phyloP scores from a whole-genome alignment of 805 yeast genomes.

The Teunomyces stri region DNA sequence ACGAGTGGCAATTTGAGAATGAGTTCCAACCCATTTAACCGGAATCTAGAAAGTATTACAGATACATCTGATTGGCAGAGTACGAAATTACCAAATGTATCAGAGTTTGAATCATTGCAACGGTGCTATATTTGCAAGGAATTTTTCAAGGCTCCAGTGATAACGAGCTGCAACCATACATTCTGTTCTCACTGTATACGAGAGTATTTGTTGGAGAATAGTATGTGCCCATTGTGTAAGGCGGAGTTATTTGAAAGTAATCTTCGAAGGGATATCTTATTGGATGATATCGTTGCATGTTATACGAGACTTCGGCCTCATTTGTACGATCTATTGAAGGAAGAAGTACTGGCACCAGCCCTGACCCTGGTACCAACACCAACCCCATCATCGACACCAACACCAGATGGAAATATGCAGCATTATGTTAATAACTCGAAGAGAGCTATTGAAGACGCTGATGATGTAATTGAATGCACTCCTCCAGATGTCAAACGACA shows the following conservation, averaged over 20 bases:
- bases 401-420: neutral
- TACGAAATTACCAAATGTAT: slow-evolving; percentile 53
- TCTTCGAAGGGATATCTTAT: slow-evolving; percentile 59
- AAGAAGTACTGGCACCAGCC: slow-evolving; percentile 1
- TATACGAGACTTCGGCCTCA: slow-evolving; percentile 43
- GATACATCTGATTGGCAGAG: slow-evolving; percentile 73
- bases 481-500: slow-evolving; percentile 7
- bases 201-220: slow-evolving; percentile 56
- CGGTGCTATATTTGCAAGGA: slow-evolving; percentile 91
- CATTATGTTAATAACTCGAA: neutral
- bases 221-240: slow-evolving; percentile 77
- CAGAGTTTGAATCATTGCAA: slow-evolving; percentile 64
- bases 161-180: slow-evolving; percentile 83
- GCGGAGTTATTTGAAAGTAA: slow-evolving; percentile 67
- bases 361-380: slow-evolving; percentile 3
- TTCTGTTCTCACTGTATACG: slow-evolving; percentile 88
- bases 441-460: neutral
- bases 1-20: slow-evolving; percentile 1
- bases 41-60: slow-evolving; percentile 26
- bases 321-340: slow-evolving; percentile 31
- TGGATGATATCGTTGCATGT: slow-evolving; percentile 69
- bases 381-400: neutral
- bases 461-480: slow-evolving; percentile 16
- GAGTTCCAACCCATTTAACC: slow-evolving; percentile 1
- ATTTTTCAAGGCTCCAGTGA: slow-evolving; percentile 71